These are phyloP conservation scores for Paracamarosporium sp. DNA, from an alignment of 2,329 filamentous ascomycete species.

Conservation along the genomic window DNA sequence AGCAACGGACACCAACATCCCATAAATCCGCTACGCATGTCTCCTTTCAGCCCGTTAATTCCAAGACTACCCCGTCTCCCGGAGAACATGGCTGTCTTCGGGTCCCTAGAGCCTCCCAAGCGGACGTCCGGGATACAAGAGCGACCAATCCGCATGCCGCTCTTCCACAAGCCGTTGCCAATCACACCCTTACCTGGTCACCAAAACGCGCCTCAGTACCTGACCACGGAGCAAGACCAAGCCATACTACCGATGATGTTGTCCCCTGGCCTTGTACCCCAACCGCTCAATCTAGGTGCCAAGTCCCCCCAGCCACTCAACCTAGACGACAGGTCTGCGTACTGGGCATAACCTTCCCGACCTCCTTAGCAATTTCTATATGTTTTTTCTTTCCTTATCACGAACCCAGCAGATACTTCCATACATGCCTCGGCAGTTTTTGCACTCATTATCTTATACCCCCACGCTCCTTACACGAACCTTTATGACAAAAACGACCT, in stretches of 20 bases:
- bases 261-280: not conserved
- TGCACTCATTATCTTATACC: not conserved
- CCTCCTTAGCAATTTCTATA: no score
- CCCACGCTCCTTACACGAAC: not conserved
- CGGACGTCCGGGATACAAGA: slow-evolving; percentile 5
- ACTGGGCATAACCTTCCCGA: not conserved
- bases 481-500: not conserved
- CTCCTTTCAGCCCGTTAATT: slow-evolving; percentile 22
- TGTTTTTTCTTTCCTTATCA: not conserved
- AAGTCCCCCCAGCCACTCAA: not conserved
- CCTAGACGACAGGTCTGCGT: not conserved
- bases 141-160: slow-evolving; percentile 11
- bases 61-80: slow-evolving; percentile 22
- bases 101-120: not conserved
- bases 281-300: not conserved
- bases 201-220: not conserved
- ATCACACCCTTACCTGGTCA: slow-evolving; percentile 39
- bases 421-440: not conserved
- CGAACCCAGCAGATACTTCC: not conserved
- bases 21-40: slow-evolving; percentile 24
- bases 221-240: not conserved
- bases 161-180: slow-evolving; percentile 36
- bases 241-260: not conserved
- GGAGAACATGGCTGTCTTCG: slow-evolving; percentile 15
- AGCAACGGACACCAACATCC: slow-evolving; percentile 3